phyloP scores from a whole-genome alignment of 2,329 filamentous ascomycete genomes.

The Neospermospora avenae region DNA sequence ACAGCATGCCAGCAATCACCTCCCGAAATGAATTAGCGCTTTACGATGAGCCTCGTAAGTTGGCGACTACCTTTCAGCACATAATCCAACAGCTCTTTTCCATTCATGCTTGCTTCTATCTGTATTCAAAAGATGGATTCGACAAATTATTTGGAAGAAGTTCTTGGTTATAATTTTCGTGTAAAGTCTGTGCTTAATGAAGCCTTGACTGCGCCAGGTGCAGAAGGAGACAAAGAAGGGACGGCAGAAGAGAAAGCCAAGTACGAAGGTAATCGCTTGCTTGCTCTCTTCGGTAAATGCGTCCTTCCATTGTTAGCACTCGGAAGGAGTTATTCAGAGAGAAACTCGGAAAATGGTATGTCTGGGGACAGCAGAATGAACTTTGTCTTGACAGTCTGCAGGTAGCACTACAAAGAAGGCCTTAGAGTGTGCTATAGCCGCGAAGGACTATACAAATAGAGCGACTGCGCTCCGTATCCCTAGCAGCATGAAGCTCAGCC shows the following conservation, averaged over 20 bases:
- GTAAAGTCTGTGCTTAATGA: conserved; percentile 1
- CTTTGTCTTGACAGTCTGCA: background rate
- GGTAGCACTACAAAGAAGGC: background rate
- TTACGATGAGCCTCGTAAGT: background rate
- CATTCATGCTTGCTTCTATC: background rate
- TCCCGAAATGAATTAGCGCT: background rate
- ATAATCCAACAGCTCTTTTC: background rate
- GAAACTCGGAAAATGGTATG: background rate
- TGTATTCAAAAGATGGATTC: background rate
- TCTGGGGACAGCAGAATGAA: background rate
- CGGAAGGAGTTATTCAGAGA: background rate
- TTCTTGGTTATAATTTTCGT: conserved; percentile 10
- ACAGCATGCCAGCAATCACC: background rate
- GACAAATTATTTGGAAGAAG: conserved; percentile 1
- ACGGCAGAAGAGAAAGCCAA: conserved; percentile 6
- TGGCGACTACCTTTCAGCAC: background rate
- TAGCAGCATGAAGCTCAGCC: no score
- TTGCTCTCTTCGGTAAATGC: conserved; percentile 5
- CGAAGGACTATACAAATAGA: no score
- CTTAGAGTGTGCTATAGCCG: background rate
- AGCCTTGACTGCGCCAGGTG: conserved; percentile 9
- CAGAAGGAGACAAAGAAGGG: conserved; percentile 15
- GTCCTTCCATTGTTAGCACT: conserved; percentile 2
- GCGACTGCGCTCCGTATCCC: no score
- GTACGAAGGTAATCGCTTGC: conserved; percentile 12